A percentile compares a stretch with the other conserved stretches of the same genome.
These are phyloP conservation scores for Forsythia viridissima DNA, from an alignment of 257 asterid species.

Conservation along the genomic window DNA sequence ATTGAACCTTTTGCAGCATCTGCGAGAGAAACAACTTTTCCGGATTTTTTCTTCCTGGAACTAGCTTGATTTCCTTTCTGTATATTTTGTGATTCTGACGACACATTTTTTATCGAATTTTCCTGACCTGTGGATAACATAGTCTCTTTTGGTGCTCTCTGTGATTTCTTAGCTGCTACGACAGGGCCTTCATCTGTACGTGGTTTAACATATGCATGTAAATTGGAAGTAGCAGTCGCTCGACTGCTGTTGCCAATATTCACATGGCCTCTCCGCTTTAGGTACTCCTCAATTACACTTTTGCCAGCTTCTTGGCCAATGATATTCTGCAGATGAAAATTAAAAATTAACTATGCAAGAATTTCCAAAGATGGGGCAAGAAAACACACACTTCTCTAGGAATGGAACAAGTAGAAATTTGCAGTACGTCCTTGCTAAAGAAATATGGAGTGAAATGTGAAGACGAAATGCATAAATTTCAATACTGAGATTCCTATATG, in stretches of 20 bases:
- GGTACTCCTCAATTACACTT: slow-evolving; percentile 68
- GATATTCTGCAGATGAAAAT: slow-evolving; percentile 56
- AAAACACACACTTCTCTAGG: neutral
- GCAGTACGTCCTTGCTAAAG: neutral
- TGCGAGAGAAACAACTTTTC: slow-evolving; percentile 80
- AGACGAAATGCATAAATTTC: neutral
- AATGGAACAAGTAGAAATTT: neutral
- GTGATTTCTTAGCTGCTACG: slow-evolving; percentile 49
- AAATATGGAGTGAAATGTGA: neutral
- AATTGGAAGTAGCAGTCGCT: slow-evolving; percentile 47
- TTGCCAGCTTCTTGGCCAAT: slow-evolving; percentile 83
- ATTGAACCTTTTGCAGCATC: slow-evolving; percentile 95
- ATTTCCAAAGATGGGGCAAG: neutral
- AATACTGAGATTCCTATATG: neutral
- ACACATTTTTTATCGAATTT: slow-evolving; percentile 36
- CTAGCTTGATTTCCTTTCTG: slow-evolving; percentile 37
- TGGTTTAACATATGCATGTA: slow-evolving; percentile 83
- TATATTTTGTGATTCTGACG: slow-evolving; percentile 38
- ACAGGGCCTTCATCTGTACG: slow-evolving; percentile 49
- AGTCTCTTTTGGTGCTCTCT: slow-evolving; percentile 57
- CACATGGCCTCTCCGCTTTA: slow-evolving; percentile 77
- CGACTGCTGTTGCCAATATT: slow-evolving; percentile 28
- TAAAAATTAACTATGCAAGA: slow-evolving; percentile 12
- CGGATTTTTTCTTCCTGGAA: slow-evolving; percentile 82
- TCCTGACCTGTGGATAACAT: slow-evolving; percentile 40